phyloP scores from a whole-genome alignment of 1,139 yeast genomes.

The Nakaseomyces nivariensis region DNA sequence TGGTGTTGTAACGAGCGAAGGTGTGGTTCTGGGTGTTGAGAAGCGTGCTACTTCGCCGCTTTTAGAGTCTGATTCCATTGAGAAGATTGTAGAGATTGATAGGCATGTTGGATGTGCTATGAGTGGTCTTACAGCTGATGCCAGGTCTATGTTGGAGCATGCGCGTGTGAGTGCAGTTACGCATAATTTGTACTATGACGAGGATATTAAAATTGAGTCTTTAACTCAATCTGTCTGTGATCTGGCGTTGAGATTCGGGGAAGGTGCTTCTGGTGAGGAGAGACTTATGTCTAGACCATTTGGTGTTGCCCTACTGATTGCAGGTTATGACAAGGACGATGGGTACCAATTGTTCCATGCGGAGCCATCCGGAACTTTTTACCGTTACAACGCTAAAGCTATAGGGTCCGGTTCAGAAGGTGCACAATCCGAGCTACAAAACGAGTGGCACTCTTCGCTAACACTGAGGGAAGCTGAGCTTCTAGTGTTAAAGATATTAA shows the following conservation, averaged over 20 bases:
- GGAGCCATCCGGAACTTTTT: slow-evolving; percentile 98
- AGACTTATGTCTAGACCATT: slow-evolving; percentile 97
- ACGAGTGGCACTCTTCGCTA: slow-evolving; percentile 89
- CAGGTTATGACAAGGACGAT: slow-evolving; percentile 84
- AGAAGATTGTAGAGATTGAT: slow-evolving; percentile 92
- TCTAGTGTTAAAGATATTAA: slow-evolving; percentile 76
- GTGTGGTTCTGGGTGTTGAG: slow-evolving; percentile 93
- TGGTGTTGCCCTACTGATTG: slow-evolving; percentile 94
- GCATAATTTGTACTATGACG: slow-evolving; percentile 85
- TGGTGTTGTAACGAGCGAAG: slow-evolving; percentile 94
- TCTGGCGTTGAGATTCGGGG: slow-evolving; percentile 93
- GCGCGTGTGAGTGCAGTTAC: slow-evolving; percentile 89
- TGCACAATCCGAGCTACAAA: slow-evolving; percentile 95
- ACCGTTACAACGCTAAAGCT: slow-evolving; percentile 96
- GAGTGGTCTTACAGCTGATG: slow-evolving; percentile 98
- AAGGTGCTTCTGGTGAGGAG: slow-evolving; percentile 96
- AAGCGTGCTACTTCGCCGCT: slow-evolving; percentile 91
- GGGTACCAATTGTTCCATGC: slow-evolving; percentile 97
- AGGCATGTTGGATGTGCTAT: slow-evolving; percentile 95
- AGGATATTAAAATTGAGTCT: slow-evolving; percentile 84
- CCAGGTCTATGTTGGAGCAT: slow-evolving; percentile 96
- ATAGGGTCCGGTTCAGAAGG: slow-evolving; percentile 99
- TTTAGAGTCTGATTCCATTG: slow-evolving; percentile 86
- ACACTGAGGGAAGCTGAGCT: slow-evolving; percentile 93
- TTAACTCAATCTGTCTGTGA: slow-evolving; percentile 96